Evolutionary conservation across 306 rosid species (phyloP).

Genomic region (Dryas octopetala): DNA sequence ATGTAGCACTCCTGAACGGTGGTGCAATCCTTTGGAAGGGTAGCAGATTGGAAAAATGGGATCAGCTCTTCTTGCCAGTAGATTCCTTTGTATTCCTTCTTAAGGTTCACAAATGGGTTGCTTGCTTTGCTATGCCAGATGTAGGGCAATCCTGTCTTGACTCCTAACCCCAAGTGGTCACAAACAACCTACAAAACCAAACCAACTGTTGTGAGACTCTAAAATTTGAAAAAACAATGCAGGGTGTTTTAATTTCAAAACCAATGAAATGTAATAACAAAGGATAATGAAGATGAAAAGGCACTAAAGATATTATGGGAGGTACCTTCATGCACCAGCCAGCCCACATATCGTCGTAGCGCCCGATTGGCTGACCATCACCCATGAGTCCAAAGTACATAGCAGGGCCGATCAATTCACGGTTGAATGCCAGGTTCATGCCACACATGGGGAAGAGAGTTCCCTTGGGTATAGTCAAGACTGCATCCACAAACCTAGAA

Average conservation of each 20-base stretch:
- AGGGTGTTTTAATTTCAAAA: background rate
- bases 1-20: slow-evolving; percentile 71
- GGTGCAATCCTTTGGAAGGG: slow-evolving; percentile 67
- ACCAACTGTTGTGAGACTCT: slow-evolving; percentile 6
- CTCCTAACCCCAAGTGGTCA: slow-evolving; percentile 78
- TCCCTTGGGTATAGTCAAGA: slow-evolving; percentile 74
- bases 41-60: slow-evolving; percentile 72
- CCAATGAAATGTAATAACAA: background rate
- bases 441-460: slow-evolving; percentile 87
- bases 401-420: slow-evolving; percentile 79
- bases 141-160: slow-evolving; percentile 88
- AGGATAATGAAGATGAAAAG: background rate
- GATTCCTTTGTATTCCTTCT: slow-evolving; percentile 83
- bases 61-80: slow-evolving; percentile 86
- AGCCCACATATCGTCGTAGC: slow-evolving; percentile 91
- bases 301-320: slow-evolving; percentile 1
- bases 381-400: slow-evolving; percentile 97
- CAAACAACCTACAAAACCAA: slow-evolving; percentile 57
- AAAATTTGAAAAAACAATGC: background rate
- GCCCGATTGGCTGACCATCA: slow-evolving; percentile 81
- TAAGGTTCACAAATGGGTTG: slow-evolving; percentile 80
- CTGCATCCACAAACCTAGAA: slow-evolving; percentile 77
- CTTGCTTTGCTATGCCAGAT: slow-evolving; percentile 93
- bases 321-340: slow-evolving; percentile 89
- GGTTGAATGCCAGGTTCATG: slow-evolving; percentile 85